phyloP scores from a whole-genome alignment of 768 basidiomycete species.

The Tephrocybe sp. region DNA sequence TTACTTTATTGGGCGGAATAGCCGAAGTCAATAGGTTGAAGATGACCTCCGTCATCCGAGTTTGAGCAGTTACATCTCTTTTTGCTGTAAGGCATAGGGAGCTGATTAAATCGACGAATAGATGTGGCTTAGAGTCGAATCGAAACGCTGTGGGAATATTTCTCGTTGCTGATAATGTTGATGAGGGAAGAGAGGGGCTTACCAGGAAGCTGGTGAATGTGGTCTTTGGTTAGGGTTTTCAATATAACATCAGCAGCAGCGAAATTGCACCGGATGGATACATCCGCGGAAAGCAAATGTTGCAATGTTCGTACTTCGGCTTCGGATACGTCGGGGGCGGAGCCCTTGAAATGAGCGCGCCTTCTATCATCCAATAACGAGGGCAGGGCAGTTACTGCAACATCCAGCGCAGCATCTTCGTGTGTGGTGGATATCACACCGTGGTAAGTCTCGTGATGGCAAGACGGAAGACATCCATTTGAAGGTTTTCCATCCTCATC shows the following conservation, averaged over 20 bases:
- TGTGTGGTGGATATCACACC: neutral
- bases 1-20: too few species aligned
- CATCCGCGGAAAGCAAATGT: slow-evolving; percentile 1
- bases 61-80: too few species aligned
- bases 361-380: neutral
- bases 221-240: neutral
- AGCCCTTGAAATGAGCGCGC: neutral
- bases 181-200: too few species aligned
- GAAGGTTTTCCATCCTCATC: neutral
- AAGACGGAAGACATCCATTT: neutral
- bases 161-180: too few species aligned
- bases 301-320: neutral
- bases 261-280: slow-evolving; percentile 2
- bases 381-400: neutral
- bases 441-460: neutral
- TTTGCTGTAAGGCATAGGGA: too few species aligned
- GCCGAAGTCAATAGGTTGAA: too few species aligned
- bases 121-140: too few species aligned
- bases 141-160: too few species aligned
- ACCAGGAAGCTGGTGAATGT: too few species aligned
- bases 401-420: neutral
- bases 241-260: neutral
- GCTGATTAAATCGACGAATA: too few species aligned
- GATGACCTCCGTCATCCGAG: too few species aligned
- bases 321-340: neutral